Evolutionary conservation across 164 flowering plant genomes (phyloP), one percentile per base, ranked within the genome.

Genomic region (Paratinospora sagittata): DNA sequence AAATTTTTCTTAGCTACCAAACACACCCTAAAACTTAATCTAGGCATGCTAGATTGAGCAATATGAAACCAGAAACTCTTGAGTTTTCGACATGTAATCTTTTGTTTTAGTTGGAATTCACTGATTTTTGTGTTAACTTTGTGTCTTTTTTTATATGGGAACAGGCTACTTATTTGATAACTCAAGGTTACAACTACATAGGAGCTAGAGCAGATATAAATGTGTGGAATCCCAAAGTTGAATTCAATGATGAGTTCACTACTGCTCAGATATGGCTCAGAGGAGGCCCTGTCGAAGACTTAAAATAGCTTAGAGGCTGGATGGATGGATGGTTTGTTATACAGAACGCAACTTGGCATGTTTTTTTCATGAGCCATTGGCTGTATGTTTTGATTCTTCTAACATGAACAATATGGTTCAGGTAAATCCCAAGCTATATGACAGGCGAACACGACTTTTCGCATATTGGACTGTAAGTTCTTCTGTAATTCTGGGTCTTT

Each of bases 371-470:
- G 58, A 52, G 58, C n/a, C 58, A 6, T 52, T 52, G 19, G 19
- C 58, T 21, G 7, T 55, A 5, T n/a, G 21, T 55, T 55, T 30
- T 30, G 34, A 30, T 30, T 55, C 23, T 5, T 19, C 30, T 61
- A 24, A 61, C 34, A 27, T 61, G 33, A 61, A 61, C 34, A 16
- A 11, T 24, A 2, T 66, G 0, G 39, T 74, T 37, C 76, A 88
- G 92, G 89, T 88, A 47, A 77, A 88, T 75, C 90, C 89, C 14
- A 75, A 73, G 14, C 75, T 88, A 0, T 88, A 85, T 23, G 89
- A 88, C 47, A 67, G 71, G 23, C 63, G 66, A 43, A 79, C 92
- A n/a, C 81, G 89, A 49, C 27, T 86, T 8, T 86, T 72, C 47
- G 65, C 61, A 10, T 85, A 84, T 69, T 88, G 89, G 87, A 86